phyloP scores from a whole-genome alignment of 331 rosid species.

The Rhamnella rubrinervis region DNA sequence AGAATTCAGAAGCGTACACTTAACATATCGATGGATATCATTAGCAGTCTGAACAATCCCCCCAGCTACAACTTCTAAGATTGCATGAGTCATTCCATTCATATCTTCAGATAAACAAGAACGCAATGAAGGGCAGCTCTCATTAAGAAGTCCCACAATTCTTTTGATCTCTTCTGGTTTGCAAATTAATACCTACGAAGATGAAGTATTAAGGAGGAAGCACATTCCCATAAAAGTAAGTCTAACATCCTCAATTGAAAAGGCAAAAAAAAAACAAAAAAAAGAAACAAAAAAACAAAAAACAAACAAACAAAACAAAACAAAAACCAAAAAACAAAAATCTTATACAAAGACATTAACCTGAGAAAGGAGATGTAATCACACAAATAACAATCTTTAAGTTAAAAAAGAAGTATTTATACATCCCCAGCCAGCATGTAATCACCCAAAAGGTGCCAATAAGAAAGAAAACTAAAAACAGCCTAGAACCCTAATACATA shows the following conservation, averaged over 20 bases:
- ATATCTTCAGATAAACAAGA: constrained; percentile 94
- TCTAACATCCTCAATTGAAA: constrained; percentile 9
- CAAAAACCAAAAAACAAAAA: constrained; percentile 5
- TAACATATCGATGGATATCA: constrained; percentile 86
- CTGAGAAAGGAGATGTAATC: neutral
- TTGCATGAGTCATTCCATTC: constrained; percentile 98
- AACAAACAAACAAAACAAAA: too few species aligned
- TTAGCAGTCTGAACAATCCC: constrained; percentile 94
- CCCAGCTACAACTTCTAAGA: constrained; percentile 96
- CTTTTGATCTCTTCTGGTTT: constrained; percentile 85
- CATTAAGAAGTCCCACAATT: constrained; percentile 70
- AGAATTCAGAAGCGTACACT: constrained; percentile 93
- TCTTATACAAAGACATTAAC: too few species aligned
- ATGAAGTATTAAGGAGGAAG: constrained; percentile 19
- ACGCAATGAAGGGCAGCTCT: constrained; percentile 79
- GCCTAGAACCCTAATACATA: constrained; percentile 36
- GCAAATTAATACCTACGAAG: constrained; percentile 75
- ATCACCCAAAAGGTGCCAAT: constrained; percentile 1
- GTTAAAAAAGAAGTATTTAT: neutral
- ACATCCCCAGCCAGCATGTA: neutral
- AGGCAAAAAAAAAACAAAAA: constrained; percentile 8
- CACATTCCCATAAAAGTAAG: constrained; percentile 11
- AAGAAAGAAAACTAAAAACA: constrained; percentile 12
- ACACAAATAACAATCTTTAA: constrained; percentile 1
- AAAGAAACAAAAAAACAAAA: neutral